A percentile compares a stretch with the other conserved stretches of the same genome.
These are phyloP conservation scores for Tuber indicum DNA, from an alignment of 495 filamentous ascomycete genomes.

Conservation along the genomic window DNA sequence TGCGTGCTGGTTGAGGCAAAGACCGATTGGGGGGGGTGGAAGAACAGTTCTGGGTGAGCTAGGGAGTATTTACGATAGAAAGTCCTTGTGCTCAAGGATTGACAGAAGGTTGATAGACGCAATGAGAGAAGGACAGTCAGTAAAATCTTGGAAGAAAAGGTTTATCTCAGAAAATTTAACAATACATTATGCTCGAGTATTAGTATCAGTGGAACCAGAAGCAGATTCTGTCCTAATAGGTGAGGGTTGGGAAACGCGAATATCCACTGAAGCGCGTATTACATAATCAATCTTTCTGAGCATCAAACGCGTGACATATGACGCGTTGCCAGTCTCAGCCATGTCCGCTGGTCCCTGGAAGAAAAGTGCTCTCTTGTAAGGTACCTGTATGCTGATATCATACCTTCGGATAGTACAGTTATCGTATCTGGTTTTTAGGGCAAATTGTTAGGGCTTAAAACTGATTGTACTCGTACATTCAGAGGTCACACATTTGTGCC, in stretches of 20 bases:
- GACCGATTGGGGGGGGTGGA: not conserved
- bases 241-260: slow-evolving; percentile 38
- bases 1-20: not conserved
- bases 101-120: not conserved
- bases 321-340: not conserved
- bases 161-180: not conserved
- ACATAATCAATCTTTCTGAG: slow-evolving; percentile 26
- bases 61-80: not conserved
- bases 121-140: not conserved
- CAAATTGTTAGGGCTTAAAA: too few species aligned
- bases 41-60: not conserved
- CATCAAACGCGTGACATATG: slow-evolving; percentile 29
- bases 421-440: too few species aligned
- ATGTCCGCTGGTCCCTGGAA: not conserved
- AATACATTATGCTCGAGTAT: not conserved
- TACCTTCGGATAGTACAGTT: too few species aligned
- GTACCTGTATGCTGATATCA: too few species aligned
- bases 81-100: slow-evolving; percentile 8
- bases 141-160: not conserved
- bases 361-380: not conserved
- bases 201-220: not conserved
- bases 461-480: too few species aligned
- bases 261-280: slow-evolving; percentile 32
- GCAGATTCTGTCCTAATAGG: slow-evolving; percentile 21
- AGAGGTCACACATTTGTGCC: too few species aligned